Percentiles rank a stretch among this genome's conserved stretches.
phyloP scores from a whole-genome alignment of 306 rosid genomes.

The Quercus suber region DNA sequence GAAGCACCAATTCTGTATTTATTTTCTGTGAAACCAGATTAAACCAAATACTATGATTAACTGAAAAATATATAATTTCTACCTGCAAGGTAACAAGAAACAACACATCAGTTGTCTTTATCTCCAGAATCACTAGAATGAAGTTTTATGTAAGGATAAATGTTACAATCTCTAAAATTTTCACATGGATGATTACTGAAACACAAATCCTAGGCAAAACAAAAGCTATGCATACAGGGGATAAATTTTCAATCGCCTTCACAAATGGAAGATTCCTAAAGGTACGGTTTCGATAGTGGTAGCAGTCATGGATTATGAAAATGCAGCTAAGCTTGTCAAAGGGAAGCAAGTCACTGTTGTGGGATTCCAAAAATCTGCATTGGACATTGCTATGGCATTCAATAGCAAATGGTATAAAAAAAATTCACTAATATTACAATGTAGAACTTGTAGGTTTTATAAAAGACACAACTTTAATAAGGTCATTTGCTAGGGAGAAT shows the following conservation, averaged over 20 bases:
- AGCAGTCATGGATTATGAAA: constrained; percentile 44
- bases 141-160: background rate
- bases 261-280: background rate
- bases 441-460: too few species aligned
- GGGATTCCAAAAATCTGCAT: constrained; percentile 65
- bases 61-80: background rate
- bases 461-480: too few species aligned
- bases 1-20: background rate
- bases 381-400: constrained; percentile 61
- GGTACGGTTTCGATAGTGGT: background rate
- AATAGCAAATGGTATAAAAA: constrained; percentile 37
- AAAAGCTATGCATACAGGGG: background rate
- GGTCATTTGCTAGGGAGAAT: background rate
- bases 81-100: background rate
- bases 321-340: constrained; percentile 29
- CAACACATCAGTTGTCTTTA: background rate
- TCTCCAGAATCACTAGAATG: background rate
- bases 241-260: background rate
- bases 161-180: background rate
- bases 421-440: background rate
- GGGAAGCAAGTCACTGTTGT: constrained; percentile 53
- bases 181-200: background rate
- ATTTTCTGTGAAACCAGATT: background rate
- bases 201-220: background rate
- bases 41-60: background rate